Conservation (phyloP, 192 early-diverging fungal genomes). For the Allomyces arbusculus region DNA sequence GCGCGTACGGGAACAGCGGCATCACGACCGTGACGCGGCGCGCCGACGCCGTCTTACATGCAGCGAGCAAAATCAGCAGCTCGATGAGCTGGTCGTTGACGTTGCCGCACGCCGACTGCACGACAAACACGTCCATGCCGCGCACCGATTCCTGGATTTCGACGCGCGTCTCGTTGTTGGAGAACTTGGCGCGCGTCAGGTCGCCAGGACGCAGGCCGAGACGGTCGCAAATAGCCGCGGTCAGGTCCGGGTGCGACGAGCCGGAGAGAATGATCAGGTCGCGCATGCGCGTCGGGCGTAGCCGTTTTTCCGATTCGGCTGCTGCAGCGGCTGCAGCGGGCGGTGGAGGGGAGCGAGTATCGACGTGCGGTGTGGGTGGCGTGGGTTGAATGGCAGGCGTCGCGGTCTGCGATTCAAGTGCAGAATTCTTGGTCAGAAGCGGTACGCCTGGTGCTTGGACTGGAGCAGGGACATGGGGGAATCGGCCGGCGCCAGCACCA, state of each 20-base stretch:
- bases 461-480: too few species aligned
- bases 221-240: slow-evolving; percentile 56
- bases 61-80: slow-evolving; percentile 4
- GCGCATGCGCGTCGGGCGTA: slow-evolving; percentile 29
- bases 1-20: slow-evolving; percentile 5
- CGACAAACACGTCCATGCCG: slow-evolving; percentile 80
- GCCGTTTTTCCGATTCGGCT: too few species aligned
- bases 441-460: too few species aligned
- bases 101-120: slow-evolving; percentile 29
- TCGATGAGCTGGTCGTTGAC: slow-evolving; percentile 7
- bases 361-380: too few species aligned
- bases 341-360: too few species aligned
- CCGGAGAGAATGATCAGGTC: slow-evolving; percentile 65
- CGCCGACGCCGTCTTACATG: slow-evolving; percentile 4
- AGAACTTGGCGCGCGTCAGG: slow-evolving; percentile 64
- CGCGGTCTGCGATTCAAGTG: too few species aligned
- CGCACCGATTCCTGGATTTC: slow-evolving; percentile 76
- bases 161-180: slow-evolving; percentile 90
- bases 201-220: slow-evolving; percentile 54
- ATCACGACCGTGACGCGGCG: slow-evolving; percentile 2
- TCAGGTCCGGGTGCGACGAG: slow-evolving; percentile 62
- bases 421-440: too few species aligned
- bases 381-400: too few species aligned
- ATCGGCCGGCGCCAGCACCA: too few species aligned
- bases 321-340: too few species aligned